Evolutionary conservation across 306 rosid species (phyloP).

Genomic region (Phaseolus lunatus): DNA sequence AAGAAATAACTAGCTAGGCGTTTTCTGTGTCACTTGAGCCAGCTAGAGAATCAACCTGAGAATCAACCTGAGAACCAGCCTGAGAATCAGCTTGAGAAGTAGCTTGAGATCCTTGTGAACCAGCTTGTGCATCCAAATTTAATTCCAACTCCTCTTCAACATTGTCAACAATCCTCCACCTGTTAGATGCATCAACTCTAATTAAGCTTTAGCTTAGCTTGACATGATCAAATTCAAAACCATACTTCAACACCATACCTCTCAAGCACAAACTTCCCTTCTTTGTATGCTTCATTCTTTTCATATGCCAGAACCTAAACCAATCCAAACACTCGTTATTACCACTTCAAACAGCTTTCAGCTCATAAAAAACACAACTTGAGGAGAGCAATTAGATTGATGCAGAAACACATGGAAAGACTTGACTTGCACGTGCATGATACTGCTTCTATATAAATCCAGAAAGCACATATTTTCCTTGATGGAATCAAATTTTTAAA

Average conservation of each 20-base stretch:
- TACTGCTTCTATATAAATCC: constrained; percentile 31
- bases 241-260: constrained; percentile 50
- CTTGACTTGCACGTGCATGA: constrained; percentile 6
- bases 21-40: constrained; percentile 76
- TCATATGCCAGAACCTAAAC: constrained; percentile 78
- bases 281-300: constrained; percentile 73
- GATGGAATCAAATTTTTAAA: constrained; percentile 19
- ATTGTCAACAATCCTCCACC: constrained; percentile 73
- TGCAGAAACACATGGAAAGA: background rate
- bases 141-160: constrained; percentile 56
- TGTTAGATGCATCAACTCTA: constrained; percentile 37
- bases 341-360: constrained; percentile 4
- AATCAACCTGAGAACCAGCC: constrained; percentile 51
- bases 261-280: constrained; percentile 88
- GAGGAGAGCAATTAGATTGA: constrained; percentile 5
- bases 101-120: constrained; percentile 53
- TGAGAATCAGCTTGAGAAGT: constrained; percentile 62
- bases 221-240: constrained; percentile 18
- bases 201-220: constrained; percentile 23
- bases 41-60: constrained; percentile 48
- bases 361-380: constrained; percentile 23
- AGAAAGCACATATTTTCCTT: constrained; percentile 6
- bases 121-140: constrained; percentile 59
- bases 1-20: constrained; percentile 54
- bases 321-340: constrained; percentile 31